A percentile compares a stretch with the other conserved stretches of the same genome.
phyloP scores from a whole-genome alignment of 345 rosid species.

The Diplotaxis tenuifolia region DNA sequence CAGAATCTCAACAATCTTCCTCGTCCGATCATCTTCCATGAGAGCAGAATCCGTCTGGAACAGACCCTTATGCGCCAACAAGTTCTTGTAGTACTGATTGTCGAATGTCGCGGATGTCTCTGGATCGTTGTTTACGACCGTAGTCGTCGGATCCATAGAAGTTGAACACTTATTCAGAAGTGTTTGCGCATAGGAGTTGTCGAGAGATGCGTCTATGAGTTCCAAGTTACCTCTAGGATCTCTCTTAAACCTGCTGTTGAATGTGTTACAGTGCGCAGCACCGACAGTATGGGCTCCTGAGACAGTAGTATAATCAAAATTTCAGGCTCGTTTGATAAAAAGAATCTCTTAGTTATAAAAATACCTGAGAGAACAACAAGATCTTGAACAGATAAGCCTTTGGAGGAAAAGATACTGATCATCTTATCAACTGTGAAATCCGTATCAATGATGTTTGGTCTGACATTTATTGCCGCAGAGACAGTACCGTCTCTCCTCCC shows the following conservation, averaged over 20 bases:
- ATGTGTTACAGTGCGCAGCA: conserved; percentile 69
- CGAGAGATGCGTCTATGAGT: conserved; percentile 52
- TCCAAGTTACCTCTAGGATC: conserved; percentile 51
- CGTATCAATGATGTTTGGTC: conserved; percentile 69
- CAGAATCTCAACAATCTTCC: conserved; percentile 49
- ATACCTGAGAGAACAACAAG: conserved; percentile 72
- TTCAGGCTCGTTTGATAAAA: neutral
- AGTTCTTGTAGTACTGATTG: conserved; percentile 62
- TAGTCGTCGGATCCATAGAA: conserved; percentile 37
- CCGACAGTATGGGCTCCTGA: conserved; percentile 83
- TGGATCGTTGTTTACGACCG: conserved; percentile 56
- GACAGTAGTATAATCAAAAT: neutral
- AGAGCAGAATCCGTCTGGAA: conserved; percentile 76
- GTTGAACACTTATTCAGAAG: conserved; percentile 53
- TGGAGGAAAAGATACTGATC: conserved; percentile 55
- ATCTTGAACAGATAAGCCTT: conserved; percentile 68
- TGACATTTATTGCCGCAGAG: conserved; percentile 53
- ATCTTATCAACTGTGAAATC: conserved; percentile 64
- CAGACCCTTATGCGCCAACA: conserved; percentile 54
- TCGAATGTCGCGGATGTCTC: conserved; percentile 56
- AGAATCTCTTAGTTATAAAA: neutral
- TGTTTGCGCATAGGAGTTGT: conserved; percentile 47
- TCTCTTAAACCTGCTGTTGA: conserved; percentile 54
- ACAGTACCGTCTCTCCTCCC: conserved; percentile 71
- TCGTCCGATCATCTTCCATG: conserved; percentile 50